Conservation (phyloP, 2,329 filamentous ascomycete genomes). For the Penicillium sp. region DNA sequence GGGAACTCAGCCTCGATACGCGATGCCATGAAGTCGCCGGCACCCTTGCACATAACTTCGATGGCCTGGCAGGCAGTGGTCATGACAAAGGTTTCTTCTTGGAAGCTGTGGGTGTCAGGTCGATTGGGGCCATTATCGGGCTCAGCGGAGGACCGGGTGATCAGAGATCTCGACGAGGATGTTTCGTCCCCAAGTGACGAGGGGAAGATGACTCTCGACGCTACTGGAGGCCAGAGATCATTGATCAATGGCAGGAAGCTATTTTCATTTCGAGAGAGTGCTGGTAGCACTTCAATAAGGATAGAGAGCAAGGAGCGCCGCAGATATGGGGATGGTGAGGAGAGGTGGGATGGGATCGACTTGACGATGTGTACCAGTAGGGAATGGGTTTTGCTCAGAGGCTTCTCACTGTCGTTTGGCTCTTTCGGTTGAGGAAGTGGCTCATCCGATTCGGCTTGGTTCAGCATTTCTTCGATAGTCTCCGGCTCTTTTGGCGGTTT, state of each 20-base stretch:
- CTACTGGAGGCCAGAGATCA: conserved; percentile 80
- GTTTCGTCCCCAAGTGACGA: conserved; percentile 56
- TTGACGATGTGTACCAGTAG: conserved; percentile 77
- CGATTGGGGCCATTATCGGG: conserved; percentile 61
- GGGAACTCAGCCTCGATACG: conserved; percentile 69
- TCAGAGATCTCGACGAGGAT: conserved; percentile 34
- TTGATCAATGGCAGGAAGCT: conserved; percentile 87
- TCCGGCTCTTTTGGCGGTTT: conserved; percentile 28
- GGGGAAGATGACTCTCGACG: conserved; percentile 37
- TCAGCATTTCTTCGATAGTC: conserved; percentile 34
- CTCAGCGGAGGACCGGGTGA: conserved; percentile 10
- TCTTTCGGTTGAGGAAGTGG: conserved; percentile 44
- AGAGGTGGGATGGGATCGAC: conserved; percentile 86
- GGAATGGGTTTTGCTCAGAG: conserved; percentile 71
- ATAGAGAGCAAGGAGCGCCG: conserved; percentile 76
- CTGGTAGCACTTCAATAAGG: conserved; percentile 67
- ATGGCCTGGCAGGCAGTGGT: conserved; percentile 70
- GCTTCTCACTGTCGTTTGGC: conserved; percentile 56
- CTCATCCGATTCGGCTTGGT: conserved; percentile 35
- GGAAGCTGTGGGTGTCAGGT: conserved; percentile 24
- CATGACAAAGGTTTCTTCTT: conserved; percentile 53
- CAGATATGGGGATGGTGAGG: conserved; percentile 75
- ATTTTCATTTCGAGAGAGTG: conserved; percentile 73
- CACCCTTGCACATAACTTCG: conserved; percentile 64
- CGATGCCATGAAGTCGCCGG: conserved; percentile 76